Percentiles rank a stretch among this genome's conserved stretches.
These are phyloP conservation scores for Salix purpurea DNA, from an alignment of 345 rosid genomes.

Conservation along the genomic window DNA sequence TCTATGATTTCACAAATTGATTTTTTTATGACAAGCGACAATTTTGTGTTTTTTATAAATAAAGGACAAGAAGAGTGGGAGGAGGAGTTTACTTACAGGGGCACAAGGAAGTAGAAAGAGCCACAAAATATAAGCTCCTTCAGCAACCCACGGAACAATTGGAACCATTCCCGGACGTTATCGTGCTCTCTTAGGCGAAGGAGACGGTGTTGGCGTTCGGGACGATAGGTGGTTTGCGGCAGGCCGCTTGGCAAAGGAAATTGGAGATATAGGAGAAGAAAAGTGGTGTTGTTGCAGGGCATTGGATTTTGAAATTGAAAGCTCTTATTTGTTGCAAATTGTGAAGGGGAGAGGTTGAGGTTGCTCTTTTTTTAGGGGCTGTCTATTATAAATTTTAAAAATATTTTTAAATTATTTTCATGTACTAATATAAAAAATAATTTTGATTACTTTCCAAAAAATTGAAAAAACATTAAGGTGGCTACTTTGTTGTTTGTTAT, in stretches of 20 bases:
- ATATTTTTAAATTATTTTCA: no score
- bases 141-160: slow-evolving; percentile 57
- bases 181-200: slow-evolving; percentile 29
- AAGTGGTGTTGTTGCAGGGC: slow-evolving; percentile 13
- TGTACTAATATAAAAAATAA: no score
- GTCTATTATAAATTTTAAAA: no score
- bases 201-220: slow-evolving; percentile 2
- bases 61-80: not conserved
- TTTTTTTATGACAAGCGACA: not conserved
- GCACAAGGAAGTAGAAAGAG: slow-evolving; percentile 92
- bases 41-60: not conserved
- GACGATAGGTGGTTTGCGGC: slow-evolving; percentile 40
- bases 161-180: slow-evolving; percentile 30
- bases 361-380: not conserved
- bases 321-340: not conserved
- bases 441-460: no score
- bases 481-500: no score
- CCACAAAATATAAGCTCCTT: slow-evolving; percentile 81
- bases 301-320: slow-evolving; percentile 6
- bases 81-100: slow-evolving; percentile 43
- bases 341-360: not conserved
- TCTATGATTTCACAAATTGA: not conserved
- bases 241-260: slow-evolving; percentile 34
- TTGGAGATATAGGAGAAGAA: not conserved
- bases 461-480: no score